Evolutionary conservation across 345 rosid species (phyloP), one percentile per base, ranked within the genome.

Genomic region (Eutrema japonicum): DNA sequence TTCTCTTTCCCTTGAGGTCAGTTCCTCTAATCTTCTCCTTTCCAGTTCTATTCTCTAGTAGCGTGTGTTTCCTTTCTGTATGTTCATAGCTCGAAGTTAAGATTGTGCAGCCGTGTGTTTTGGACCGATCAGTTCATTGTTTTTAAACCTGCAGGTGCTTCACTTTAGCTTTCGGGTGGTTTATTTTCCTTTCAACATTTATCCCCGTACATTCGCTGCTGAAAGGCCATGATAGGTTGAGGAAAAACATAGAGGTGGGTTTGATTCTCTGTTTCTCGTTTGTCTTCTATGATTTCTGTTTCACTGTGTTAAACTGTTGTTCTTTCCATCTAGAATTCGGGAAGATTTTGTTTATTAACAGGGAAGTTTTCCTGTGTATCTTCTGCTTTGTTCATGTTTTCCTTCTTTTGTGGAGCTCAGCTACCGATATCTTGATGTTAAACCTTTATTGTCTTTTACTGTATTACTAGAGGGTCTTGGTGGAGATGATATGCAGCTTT

Each of bases 401-500:
- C 48, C 29, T 51, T 36, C 10, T 3, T 32, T 37, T 22, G 5
- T 58, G 72, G 30, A 48, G 38, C 62, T 38, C 65, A 37, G 46
- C 6, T 7, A 27, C 55, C 29, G 59, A 27, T 40, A 14, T 32
- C 29, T 22, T 50, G 55, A 35, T 45, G 43, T 43, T 66, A 36
- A 50, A 48, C 41, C 73, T 56, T 57, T 36, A 5, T 6, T 53
- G 18, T 72, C 38, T 54, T 54, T 26, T 43, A 5, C 63, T 77
- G 66, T 65, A n/a, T 64, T 74, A 70, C 56, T 84, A 92, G 98
- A 89, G 99, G 90, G 71, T 79, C 61, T 83, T 92, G 87, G 97
- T 92, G 85, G 98, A 96, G 88, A 78, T 96, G 82, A 92, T 96
- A 11, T 92, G 99, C 87, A 89, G 98, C 83, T 96, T 92, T 83